phyloP scores from a whole-genome alignment of 2,329 filamentous ascomycete species.

The Diatrype stigma region DNA sequence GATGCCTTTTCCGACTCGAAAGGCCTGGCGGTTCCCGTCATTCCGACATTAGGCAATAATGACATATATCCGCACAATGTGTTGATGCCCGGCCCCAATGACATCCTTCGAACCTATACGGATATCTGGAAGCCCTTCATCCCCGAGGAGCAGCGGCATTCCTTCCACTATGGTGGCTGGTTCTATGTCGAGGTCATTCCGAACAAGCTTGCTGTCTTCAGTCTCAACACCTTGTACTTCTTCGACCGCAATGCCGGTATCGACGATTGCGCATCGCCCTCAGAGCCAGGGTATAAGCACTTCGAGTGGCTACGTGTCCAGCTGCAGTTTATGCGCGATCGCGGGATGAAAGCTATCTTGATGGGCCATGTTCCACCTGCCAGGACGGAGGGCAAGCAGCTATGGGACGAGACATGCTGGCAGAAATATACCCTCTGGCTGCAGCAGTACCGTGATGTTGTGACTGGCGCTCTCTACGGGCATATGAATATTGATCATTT shows the following conservation, averaged over 20 bases:
- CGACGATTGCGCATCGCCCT: conserved; percentile 75
- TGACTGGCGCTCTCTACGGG: conserved; percentile 75
- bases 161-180: conserved; percentile 90
- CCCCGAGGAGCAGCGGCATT: conserved; percentile 85
- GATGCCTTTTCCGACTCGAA: conserved; percentile 63
- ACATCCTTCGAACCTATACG: conserved; percentile 73
- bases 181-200: conserved; percentile 92
- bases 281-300: conserved; percentile 87
- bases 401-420: conserved; percentile 97
- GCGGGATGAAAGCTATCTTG: conserved; percentile 89
- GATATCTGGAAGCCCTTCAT: conserved; percentile 84
- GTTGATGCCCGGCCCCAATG: conserved; percentile 77
- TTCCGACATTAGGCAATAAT: conserved; percentile 94
- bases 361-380: conserved; percentile 94
- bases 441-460: conserved; percentile 83
- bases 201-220: conserved; percentile 79
- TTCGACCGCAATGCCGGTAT: conserved; percentile 91
- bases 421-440: conserved; percentile 94
- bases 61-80: conserved; percentile 98
- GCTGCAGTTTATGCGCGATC: conserved; percentile 73
- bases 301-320: conserved; percentile 95
- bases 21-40: conserved; percentile 69
- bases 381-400: conserved; percentile 75
- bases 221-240: conserved; percentile 94
- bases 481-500: conserved; percentile 99